Conservation (phyloP, 2,329 filamentous ascomycete species). For the Cryphonectria carpinicola region DNA sequence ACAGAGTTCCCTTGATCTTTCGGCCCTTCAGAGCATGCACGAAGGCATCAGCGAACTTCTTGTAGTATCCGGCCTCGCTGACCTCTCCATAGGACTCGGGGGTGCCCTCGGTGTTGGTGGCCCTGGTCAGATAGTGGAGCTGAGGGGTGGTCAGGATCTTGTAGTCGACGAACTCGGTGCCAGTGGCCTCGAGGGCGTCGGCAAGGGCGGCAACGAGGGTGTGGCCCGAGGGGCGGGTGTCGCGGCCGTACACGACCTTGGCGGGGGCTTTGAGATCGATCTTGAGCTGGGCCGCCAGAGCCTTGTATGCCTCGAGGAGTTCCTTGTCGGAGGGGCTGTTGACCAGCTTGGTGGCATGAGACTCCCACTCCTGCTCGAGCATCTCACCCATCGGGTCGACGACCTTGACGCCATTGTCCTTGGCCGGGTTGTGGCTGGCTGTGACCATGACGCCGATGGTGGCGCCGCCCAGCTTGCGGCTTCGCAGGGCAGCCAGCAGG, state of each 20-base stretch:
- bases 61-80: constrained; percentile 91
- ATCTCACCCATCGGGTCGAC: constrained; percentile 98
- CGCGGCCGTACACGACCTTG: constrained; percentile 85
- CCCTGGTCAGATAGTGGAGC: constrained; percentile 93
- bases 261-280: constrained; percentile 72
- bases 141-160: constrained; percentile 96
- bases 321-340: constrained; percentile 79
- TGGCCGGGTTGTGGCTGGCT: constrained; percentile 87
- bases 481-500: constrained; percentile 84
- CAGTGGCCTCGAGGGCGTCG: constrained; percentile 77
- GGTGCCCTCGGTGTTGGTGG: constrained; percentile 89
- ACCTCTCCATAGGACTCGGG: constrained; percentile 85
- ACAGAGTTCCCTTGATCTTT: constrained; percentile 74
- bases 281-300: constrained; percentile 74
- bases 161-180: constrained; percentile 78
- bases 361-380: constrained; percentile 95
- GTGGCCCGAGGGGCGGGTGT: constrained; percentile 91
- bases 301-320: constrained; percentile 75
- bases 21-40: constrained; percentile 78
- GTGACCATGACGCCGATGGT: constrained; percentile 97
- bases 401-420: constrained; percentile 92
- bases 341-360: constrained; percentile 83
- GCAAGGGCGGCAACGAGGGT: constrained; percentile 78
- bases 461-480: constrained; percentile 85
- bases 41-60: constrained; percentile 87